Evolutionary conservation across 108 stramenopile species (phyloP).

Genomic region (Nitzschia palea): DNA sequence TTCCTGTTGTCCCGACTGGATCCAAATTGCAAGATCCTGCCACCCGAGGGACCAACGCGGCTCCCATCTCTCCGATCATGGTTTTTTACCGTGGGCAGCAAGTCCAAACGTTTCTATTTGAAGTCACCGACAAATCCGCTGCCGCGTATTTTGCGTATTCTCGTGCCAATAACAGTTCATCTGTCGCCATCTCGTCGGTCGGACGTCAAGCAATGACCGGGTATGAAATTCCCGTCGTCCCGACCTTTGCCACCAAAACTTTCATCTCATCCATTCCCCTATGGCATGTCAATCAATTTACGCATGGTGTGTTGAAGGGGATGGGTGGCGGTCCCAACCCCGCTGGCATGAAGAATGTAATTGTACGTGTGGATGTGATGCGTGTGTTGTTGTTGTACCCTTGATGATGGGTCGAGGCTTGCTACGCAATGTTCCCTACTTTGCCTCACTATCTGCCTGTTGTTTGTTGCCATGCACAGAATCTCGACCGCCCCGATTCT

Average conservation of each 20-base stretch:
- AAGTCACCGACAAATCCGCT: conserved; percentile 18
- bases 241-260: conserved; percentile 6
- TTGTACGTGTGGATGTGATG: too few relatives aligned
- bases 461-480: too few relatives aligned
- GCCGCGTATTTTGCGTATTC: conserved; percentile 17
- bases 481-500: conserved; percentile 21
- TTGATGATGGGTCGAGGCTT: too few relatives aligned
- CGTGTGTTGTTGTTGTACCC: too few relatives aligned
- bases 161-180: not conserved
- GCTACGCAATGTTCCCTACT: too few relatives aligned
- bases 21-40: conserved; percentile 19
- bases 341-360: conserved; percentile 27
- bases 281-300: conserved; percentile 32
- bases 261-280: conserved; percentile 19
- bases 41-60: not conserved
- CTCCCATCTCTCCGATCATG: conserved; percentile 25
- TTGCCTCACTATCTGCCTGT: too few relatives aligned
- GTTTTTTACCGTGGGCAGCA: conserved; percentile 19
- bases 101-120: conserved; percentile 26
- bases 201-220: not conserved
- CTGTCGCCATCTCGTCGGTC: not conserved
- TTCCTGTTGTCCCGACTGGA: conserved; percentile 30
- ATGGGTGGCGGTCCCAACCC: conserved; percentile 20
- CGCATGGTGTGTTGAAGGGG: conserved; percentile 8
- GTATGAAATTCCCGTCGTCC: conserved; percentile 11